Evolutionary conservation across 2,329 filamentous ascomycete species (phyloP), one percentile per base, ranked within the genome.

Genomic region (Dactylellina sp.): DNA sequence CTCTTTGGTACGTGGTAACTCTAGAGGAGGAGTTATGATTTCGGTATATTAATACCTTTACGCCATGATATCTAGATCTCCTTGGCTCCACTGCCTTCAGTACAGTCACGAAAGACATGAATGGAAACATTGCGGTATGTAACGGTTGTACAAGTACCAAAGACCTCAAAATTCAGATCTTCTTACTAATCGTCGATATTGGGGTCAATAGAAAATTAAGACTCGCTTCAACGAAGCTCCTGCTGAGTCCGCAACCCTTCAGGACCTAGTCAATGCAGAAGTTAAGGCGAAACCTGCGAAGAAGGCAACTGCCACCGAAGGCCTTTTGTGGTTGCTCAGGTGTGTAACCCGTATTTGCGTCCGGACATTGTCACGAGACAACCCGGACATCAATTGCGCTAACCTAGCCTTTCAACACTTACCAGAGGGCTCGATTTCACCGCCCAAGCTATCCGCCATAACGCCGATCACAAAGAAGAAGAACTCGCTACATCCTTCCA

Each of bases 361-460:
- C 32, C 6, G 32, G 32, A 12, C 5, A 7, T 40, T 24, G 9
- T 16, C 75, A 85, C 77, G 24, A 35, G 11, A n/a, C n/a, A n/a
- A n/a, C n/a, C n/a, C n/a, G n/a, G n/a, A 18, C 22, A 9, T 50
- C 24, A 57, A 16, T 37, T 20, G 12, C 40, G 12, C 12, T 28
- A 25, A 18, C 7, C 18, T 44, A 42, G 37, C 5, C 18, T 12
- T 1, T 44, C 28, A 7, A 16, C 28, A 11, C 32, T 11, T 28
- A 28, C 55, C 78, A 97, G 93, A 75, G 95, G 91, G 74, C 91
- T 98, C 80, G 92, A 97, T 80, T 99, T 99, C 84, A 98, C 94
- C 77, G 88, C 89, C 80, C 89, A 92, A 81, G 91, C 91, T 72
- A 89, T 99, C 76, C 88, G 88, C 80, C 86, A 89, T 81, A 97